Base-by-base conservation (phyloP, 2,329 filamentous ascomycete species). In the Colletotrichum lentis region DNA sequence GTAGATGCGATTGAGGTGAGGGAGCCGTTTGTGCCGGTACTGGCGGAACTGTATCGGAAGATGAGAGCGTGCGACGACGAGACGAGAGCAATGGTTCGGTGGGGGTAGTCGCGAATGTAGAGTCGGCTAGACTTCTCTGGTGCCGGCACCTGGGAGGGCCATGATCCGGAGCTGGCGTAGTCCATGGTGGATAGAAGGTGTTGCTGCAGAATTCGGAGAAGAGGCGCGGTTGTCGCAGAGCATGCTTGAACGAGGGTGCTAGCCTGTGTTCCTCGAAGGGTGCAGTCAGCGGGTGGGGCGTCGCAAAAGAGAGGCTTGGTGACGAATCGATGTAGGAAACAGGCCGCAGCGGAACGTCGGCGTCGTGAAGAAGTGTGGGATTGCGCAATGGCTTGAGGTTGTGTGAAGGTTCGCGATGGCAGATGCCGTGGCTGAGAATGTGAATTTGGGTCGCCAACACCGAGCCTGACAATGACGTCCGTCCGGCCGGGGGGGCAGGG, bases 21-120 rank as follows among this genome's bases (percentile, higher is more conserved):
- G 54, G 85, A 89, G 70, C 86, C 86, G 81, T 89, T 88, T 39
- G 82, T 76, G 70, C 90, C 90, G 77, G 81, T 86, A n/a, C 86
- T 85, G 20, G 87, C 86, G 55, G 88, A 82, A 77, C 87, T 93
- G 81, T 96, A 90, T 70, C 92, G 90, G 76, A 98, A 92, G 72
- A 97, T 90, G 73, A 98, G 85, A 75, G 90, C 91, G 79, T 97
- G 91, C 22, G 90, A 87, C 47, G 89, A 82, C 37, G 94, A 94
- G 44, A 91, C 90, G 72, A 98, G 90, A 71, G 93, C 93, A 77
- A 98, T 93, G 72, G 93, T 91, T 72, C 95, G 92, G 77, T 93
- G 89, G 72, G 93, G 93, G 76, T 93, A 88, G 76, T 97, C 94
- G 81, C 91, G 91, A 78, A 97, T 89, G 74, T 96, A 87, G 69